Base-by-base conservation (phyloP, 805 yeast genomes). In the Cyberlindnera mrakii region DNA sequence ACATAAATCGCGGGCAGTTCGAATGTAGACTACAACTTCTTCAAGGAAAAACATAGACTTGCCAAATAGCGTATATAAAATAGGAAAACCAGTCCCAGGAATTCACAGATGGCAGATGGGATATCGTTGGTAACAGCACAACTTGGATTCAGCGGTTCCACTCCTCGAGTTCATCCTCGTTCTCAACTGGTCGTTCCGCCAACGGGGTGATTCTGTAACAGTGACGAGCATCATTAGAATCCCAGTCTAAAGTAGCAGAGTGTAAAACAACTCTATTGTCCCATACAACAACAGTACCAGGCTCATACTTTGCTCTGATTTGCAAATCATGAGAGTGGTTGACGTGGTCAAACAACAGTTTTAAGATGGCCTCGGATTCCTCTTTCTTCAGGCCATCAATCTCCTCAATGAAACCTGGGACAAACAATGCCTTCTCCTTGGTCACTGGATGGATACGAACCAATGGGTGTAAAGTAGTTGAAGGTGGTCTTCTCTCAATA, bases 361-460 rank as follows among this genome's bases (percentile, higher is more conserved):
- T 64, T 51, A 77, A 64, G 42, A 78, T 68, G 7, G 71, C 55
- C 32, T 69, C 70, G 7, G 74, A 66, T 59, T 78, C 83, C 39
- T 63, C 74, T 18, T 71, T 69, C 42, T 72, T 70, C 41, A 78
- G 64, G 0, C 80, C 83, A 6, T 71, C 69, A 44, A 78, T 77
- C 45, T 75, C 65, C 37, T 55, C 64, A 11, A 80, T 77, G 18
- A 67, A 62, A 38, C 78, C 67, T 60, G 77, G 77, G 36, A 77
- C 75, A 46, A 65, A 78, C 49, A 79, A 60, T 1, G 79, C 63
- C 59, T 79, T 80, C 76, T 78, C 70, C 35, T 82, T 82, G 25
- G 84, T 78, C 13, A 72, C 80, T 8, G 85, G 85, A 51, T 80
- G 80, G 33, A 82, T 76, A 63, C 84, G 71, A 30, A 80, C 71